Evolutionary conservation across 2,329 filamentous ascomycete species (phyloP), one percentile per base, ranked within the genome.

Genomic region (Diaporthe destruens): DNA sequence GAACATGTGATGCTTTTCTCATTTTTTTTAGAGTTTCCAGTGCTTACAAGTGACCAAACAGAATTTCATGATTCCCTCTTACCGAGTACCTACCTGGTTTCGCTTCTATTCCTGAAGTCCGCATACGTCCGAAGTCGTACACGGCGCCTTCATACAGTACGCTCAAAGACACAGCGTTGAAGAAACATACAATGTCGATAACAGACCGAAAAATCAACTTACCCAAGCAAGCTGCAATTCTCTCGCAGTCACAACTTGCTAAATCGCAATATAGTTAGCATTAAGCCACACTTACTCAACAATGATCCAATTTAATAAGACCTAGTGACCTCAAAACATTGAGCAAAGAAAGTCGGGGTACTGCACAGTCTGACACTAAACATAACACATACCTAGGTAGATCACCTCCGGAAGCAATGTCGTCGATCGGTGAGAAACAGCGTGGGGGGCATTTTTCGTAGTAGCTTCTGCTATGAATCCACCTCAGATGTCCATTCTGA

Each of bases 381-480:
- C 34, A 12, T 36, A 1, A 36, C 34, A 36, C 34, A 36, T n/a
- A n/a, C n/a, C n/a, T n/a, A n/a, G n/a, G n/a, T n/a, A n/a, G n/a
- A n/a, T n/a, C n/a, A n/a, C n/a, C n/a, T n/a, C n/a, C 36, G 4
- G 9, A 6, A 0, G n/a, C 1, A 4, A 44, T 42, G 5, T 20
- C 9, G 12, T 44, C 16, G 34, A 2, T 25, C 23, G 1, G 25
- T n/a, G 25, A 23, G 36, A 12, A 44, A 29, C 0, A 59, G 2
- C 16, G 36, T 42, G 2, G 36, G 56, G 12, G 44, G n/a, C n/a
- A 44, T 20, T n/a, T 29, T 6, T 23, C 56, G 4, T 12, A 44
- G 16, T 18, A 20, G 36, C 9, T 25, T 3, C 6, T 5, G 4
- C 1, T 59, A 8, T 44, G 20, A 8, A 59, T 5, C 32, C 14